Evolutionary conservation across 208 protist genomes (phyloP).

Genomic region (Trypanosoma platydactyli): DNA sequence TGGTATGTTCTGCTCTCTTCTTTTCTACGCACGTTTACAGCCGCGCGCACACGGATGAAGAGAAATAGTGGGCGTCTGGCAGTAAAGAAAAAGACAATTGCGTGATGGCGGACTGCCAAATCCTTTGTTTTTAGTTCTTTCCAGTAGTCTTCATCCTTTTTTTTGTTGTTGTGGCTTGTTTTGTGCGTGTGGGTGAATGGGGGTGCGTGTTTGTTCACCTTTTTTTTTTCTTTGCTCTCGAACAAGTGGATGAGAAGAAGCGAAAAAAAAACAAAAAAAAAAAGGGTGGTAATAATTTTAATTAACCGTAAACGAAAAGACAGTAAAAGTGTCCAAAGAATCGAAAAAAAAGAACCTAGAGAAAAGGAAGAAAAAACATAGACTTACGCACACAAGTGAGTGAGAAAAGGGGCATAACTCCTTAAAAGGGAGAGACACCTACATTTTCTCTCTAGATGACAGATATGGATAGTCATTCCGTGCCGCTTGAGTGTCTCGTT

Average conservation of each 20-base stretch:
- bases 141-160: not conserved
- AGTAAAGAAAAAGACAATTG: too few relatives aligned
- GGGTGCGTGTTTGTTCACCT: too few relatives aligned
- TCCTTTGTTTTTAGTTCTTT: too few relatives aligned
- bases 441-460: too few relatives aligned
- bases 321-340: constrained; percentile 1
- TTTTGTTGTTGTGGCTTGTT: constrained; percentile 11
- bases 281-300: not conserved
- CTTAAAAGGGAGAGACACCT: not conserved
- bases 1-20: too few relatives aligned
- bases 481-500: constrained; percentile 77
- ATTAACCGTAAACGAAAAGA: not conserved
- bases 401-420: not conserved
- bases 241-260: constrained; percentile 2
- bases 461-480: constrained; percentile 1
- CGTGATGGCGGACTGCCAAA: too few relatives aligned
- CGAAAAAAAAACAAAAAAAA: not conserved
- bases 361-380: constrained; percentile 9
- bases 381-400: too few relatives aligned
- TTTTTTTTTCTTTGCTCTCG: not conserved
- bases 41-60: too few relatives aligned
- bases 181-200: too few relatives aligned
- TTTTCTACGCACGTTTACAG: too few relatives aligned
- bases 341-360: constrained; percentile 4
- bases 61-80: too few relatives aligned